Conservation (phyloP, 1,284 basidiomycete genomes). For the Ustilago esculenta region DNA sequence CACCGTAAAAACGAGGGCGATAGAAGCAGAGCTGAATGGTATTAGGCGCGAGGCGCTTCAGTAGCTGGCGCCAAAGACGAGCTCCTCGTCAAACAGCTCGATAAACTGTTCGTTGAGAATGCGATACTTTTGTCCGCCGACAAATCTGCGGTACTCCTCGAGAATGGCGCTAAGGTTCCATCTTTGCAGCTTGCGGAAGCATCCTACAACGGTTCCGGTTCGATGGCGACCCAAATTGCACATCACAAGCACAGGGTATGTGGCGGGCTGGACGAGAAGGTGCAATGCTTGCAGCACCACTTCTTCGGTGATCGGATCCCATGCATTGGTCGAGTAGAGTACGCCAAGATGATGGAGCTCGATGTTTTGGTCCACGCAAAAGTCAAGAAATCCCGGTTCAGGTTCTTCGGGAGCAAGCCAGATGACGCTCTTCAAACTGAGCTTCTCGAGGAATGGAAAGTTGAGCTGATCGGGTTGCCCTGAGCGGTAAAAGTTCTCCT, state of each 20-base stretch:
- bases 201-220: constrained; percentile 71
- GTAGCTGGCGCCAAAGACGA: constrained; percentile 71
- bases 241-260: constrained; percentile 71
- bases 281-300: constrained; percentile 71
- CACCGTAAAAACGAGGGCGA: too few species aligned
- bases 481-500: constrained; percentile 71
- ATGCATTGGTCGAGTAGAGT: constrained; percentile 68
- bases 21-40: too few species aligned
- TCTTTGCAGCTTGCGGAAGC: constrained; percentile 69
- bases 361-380: constrained; percentile 65
- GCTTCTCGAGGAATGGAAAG: constrained; percentile 71
- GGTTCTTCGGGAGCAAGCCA: constrained; percentile 72
- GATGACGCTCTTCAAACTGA: constrained; percentile 70
- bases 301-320: constrained; percentile 70
- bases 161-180: constrained; percentile 71
- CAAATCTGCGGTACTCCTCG: constrained; percentile 71
- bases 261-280: constrained; percentile 69
- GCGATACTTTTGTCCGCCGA: constrained; percentile 71
- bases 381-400: constrained; percentile 68
- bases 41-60: neutral
- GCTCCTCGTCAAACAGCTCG: constrained; percentile 71
- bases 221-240: constrained; percentile 71
- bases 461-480: constrained; percentile 72
- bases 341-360: constrained; percentile 68
- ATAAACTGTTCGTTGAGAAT: constrained; percentile 72